phyloP scores from a whole-genome alignment of 371 early-diverging fungal genomes.

The Rhizomucor pusillus region DNA sequence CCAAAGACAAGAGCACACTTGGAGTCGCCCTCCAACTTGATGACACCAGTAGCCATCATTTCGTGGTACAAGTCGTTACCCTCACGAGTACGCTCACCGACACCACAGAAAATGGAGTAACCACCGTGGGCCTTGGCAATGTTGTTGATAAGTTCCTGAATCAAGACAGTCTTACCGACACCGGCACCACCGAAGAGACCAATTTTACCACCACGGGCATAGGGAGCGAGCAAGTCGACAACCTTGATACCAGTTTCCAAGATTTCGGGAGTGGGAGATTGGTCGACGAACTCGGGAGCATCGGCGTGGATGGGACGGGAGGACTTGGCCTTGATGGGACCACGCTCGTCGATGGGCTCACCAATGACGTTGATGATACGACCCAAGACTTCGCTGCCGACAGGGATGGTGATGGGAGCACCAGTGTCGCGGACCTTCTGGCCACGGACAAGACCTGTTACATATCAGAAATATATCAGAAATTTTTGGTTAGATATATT shows the following conservation, averaged over 20 bases:
- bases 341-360: slow-evolving; percentile 97
- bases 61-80: slow-evolving; percentile 98
- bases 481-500: background rate
- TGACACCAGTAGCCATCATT: slow-evolving; percentile 93
- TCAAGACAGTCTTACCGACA: slow-evolving; percentile 97
- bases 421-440: slow-evolving; percentile 95
- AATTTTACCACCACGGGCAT: slow-evolving; percentile 98
- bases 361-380: slow-evolving; percentile 99
- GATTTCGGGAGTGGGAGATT: slow-evolving; percentile 94
- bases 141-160: slow-evolving; percentile 97
- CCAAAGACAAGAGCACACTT: slow-evolving; percentile 98
- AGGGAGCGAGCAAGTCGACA: slow-evolving; percentile 97
- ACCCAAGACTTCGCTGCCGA: slow-evolving; percentile 94
- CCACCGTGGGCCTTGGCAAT: slow-evolving; percentile 98
- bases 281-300: slow-evolving; percentile 95
- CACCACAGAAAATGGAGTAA: slow-evolving; percentile 96
- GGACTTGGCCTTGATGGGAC: slow-evolving; percentile 92
- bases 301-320: slow-evolving; percentile 88
- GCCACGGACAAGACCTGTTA: slow-evolving; percentile 96
- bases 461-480: slow-evolving; percentile 12
- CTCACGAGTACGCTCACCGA: slow-evolving; percentile 97
- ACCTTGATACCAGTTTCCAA: slow-evolving; percentile 99
- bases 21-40: slow-evolving; percentile 89
- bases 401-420: slow-evolving; percentile 92
- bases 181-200: slow-evolving; percentile 98